These are phyloP conservation scores for Neopestalotiopsis sp. DNA, from an alignment of 2,329 filamentous ascomycete genomes.

Conservation along the genomic window DNA sequence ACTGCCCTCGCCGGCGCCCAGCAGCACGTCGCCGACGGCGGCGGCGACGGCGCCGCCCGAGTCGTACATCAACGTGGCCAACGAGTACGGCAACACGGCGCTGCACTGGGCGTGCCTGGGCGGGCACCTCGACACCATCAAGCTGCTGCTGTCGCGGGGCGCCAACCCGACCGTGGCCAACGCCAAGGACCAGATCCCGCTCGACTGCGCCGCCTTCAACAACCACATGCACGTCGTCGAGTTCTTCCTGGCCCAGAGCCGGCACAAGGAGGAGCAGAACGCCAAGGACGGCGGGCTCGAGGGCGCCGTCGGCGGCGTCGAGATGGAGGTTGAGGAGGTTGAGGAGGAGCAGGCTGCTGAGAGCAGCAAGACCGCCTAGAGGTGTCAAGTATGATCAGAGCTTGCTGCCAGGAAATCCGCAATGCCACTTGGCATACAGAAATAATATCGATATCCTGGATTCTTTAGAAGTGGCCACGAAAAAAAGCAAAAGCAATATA, in stretches of 20 bases:
- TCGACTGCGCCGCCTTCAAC: constrained; percentile 76
- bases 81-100: constrained; percentile 86
- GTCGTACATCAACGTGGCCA: constrained; percentile 70
- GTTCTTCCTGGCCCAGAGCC: constrained; percentile 59
- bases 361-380: background rate
- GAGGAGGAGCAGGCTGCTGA: background rate
- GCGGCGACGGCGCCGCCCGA: constrained; percentile 32
- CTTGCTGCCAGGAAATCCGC: background rate
- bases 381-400: too few species aligned
- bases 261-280: constrained; percentile 54
- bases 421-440: background rate
- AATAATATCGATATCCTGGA: background rate
- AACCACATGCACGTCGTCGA: constrained; percentile 70
- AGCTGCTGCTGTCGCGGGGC: constrained; percentile 75
- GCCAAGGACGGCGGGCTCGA: constrained; percentile 48
- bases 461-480: background rate
- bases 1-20: constrained; percentile 25
- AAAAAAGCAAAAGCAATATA: background rate
- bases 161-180: constrained; percentile 82
- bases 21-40: constrained; percentile 24
- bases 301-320: constrained; percentile 38
- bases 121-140: constrained; percentile 81
- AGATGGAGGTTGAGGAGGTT: constrained; percentile 28
- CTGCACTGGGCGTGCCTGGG: constrained; percentile 95
- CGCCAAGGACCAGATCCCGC: constrained; percentile 79